phyloP scores from a whole-genome alignment of 305 asterid genomes.

The Coffea humblotiana region DNA sequence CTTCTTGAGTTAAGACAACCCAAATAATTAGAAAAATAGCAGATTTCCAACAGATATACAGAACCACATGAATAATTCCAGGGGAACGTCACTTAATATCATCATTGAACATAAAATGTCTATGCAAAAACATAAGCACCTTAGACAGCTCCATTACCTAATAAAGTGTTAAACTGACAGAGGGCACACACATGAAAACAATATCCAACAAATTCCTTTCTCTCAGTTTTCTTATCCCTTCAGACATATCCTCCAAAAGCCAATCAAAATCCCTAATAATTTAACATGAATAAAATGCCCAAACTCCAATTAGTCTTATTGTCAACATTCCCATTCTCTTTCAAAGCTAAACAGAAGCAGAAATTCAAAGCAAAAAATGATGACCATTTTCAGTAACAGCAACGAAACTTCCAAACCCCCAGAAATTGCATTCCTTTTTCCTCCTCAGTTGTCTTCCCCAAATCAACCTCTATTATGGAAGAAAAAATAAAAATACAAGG shows the following conservation, averaged over 20 bases:
- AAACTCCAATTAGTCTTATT: neutral
- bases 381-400: neutral
- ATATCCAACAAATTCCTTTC: neutral
- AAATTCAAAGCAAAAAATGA: neutral
- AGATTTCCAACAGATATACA: neutral
- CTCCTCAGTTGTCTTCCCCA: neutral
- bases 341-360: neutral
- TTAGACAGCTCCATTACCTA: neutral
- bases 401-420: neutral
- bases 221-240: neutral
- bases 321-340: neutral
- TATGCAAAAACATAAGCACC: neutral
- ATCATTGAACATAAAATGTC: neutral
- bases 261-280: neutral
- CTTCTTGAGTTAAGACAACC: neutral
- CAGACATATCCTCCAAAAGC: neutral
- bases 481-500: neutral
- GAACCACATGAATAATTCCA: neutral
- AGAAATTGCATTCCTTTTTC: neutral
- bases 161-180: neutral
- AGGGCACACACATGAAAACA: neutral
- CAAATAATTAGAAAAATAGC: neutral
- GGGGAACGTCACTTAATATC: neutral
- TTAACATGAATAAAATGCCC: neutral
- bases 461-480: neutral